Evolutionary conservation across 768 basidiomycete genomes (phyloP), one percentile per base, ranked within the genome.

Genomic region (Kondoa subrosea): DNA sequence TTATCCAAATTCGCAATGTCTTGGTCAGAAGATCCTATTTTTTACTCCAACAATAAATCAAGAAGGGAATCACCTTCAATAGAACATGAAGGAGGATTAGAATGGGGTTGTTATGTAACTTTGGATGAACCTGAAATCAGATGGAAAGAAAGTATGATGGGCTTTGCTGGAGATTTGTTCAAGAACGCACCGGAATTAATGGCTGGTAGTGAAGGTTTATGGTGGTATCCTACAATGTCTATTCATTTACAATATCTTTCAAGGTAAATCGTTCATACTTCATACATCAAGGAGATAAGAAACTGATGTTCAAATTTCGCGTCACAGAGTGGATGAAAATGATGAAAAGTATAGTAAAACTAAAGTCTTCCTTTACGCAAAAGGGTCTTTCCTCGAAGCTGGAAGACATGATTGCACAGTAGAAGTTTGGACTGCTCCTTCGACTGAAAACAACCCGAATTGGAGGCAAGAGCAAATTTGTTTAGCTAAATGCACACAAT

Each of bases 221-320:
- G 26, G 15, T 63, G 61, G 61, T 63, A 29, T n/a, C 61, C 61
- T 3, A 63, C 61, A 3, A 63, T 63, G 61, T 27, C 61, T 59
- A 26, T 8, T 25, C 15, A 56, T 25, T 15, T 56, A 15, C 56
- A 56, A 25, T 59, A 14, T 30, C 31, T 59, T 25, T 30, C 15
- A 59, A 25, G 4, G 58, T 59, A 4, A 14, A 30, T 25, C 58
- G n/a, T 4, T 25, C n/a, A 8, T 25, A 26, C n/a, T n/a, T n/a
- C n/a, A n/a, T n/a, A n/a, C n/a, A n/a, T n/a, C n/a, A n/a, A n/a
- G n/a, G n/a, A n/a, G n/a, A n/a, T n/a, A n/a, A n/a, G n/a, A n/a
- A n/a, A n/a, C n/a, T n/a, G n/a, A n/a, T n/a, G n/a, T n/a, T n/a
- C n/a, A n/a, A n/a, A n/a, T n/a, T n/a, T n/a, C n/a, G n/a, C n/a